Evolutionary conservation across 1,284 basidiomycete genomes (phyloP).

Genomic region (Butyriboletus pseudospeciosus): DNA sequence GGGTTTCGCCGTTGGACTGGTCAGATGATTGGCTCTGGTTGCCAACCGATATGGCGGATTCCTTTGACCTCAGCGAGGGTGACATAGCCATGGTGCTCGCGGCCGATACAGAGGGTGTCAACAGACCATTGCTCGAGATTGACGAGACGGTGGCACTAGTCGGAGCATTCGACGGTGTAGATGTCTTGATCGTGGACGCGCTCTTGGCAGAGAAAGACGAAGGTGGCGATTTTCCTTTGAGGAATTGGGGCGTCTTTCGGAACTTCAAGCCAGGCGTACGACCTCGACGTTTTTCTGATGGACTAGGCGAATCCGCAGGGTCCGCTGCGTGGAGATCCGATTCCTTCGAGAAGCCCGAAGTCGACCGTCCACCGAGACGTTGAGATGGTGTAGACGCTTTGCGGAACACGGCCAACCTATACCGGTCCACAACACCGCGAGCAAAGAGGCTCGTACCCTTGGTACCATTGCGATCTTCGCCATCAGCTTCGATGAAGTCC

Average conservation of each 20-base stretch:
- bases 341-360: slow-evolving; percentile 56
- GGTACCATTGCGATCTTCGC: slow-evolving; percentile 73
- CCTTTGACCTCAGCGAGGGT: slow-evolving; percentile 74
- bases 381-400: slow-evolving; percentile 63
- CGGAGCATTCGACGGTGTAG: slow-evolving; percentile 43
- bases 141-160: slow-evolving; percentile 47
- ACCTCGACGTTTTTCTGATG: slow-evolving; percentile 60
- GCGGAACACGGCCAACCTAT: slow-evolving; percentile 75
- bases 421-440: slow-evolving; percentile 77
- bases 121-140: slow-evolving; percentile 44
- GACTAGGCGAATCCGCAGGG: slow-evolving; percentile 41
- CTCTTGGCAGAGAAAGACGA: slow-evolving; percentile 53
- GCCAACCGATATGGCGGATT: slow-evolving; percentile 67
- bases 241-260: slow-evolving; percentile 66
- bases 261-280: slow-evolving; percentile 64
- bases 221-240: slow-evolving; percentile 62
- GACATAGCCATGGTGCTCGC: slow-evolving; percentile 41
- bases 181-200: slow-evolving; percentile 36
- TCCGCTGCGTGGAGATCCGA: slow-evolving; percentile 39
- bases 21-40: slow-evolving; percentile 67
- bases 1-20: slow-evolving; percentile 54
- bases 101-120: slow-evolving; percentile 58
- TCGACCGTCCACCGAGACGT: slow-evolving; percentile 41
- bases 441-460: slow-evolving; percentile 76
- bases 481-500: slow-evolving; percentile 79